Percentiles rank a stretch among this genome's conserved stretches.
Conservation (phyloP, 2,329 filamentous ascomycete genomes). For the Penicillium sp. region DNA sequence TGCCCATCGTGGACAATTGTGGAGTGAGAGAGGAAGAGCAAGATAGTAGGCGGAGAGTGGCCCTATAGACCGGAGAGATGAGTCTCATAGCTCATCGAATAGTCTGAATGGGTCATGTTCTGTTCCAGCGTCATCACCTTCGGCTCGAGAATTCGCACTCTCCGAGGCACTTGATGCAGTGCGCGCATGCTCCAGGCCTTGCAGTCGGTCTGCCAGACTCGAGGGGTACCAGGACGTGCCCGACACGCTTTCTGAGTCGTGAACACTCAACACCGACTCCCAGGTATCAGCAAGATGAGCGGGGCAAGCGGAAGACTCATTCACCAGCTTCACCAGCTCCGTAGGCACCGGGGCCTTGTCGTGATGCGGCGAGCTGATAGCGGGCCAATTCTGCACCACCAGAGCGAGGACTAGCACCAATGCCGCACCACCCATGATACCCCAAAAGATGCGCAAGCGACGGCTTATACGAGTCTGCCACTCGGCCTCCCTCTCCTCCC, state of each 20-base stretch:
- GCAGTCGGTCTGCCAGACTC: constrained; percentile 22
- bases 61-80: background rate
- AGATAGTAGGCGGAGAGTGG: background rate
- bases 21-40: background rate
- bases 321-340: constrained; percentile 5
- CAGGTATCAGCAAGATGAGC: constrained; percentile 7
- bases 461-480: constrained; percentile 43
- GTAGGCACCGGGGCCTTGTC: constrained; percentile 9
- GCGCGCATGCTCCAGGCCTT: constrained; percentile 12
- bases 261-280: constrained; percentile 2
- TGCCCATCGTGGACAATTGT: background rate
- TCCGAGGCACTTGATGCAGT: constrained; percentile 5
- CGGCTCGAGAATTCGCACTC: background rate
- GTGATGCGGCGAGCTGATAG: background rate
- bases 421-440: constrained; percentile 26
- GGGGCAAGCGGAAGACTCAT: constrained; percentile 16
- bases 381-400: constrained; percentile 30
- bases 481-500: constrained; percentile 46
- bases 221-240: constrained; percentile 21
- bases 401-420: constrained; percentile 34
- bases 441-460: constrained; percentile 44
- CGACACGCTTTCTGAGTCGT: background rate
- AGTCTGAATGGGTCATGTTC: constrained; percentile 28
- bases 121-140: constrained; percentile 11
- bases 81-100: constrained; percentile 34